phyloP scores from a whole-genome alignment of 805 yeast species.

The Wickerhamomyces bisporus region DNA sequence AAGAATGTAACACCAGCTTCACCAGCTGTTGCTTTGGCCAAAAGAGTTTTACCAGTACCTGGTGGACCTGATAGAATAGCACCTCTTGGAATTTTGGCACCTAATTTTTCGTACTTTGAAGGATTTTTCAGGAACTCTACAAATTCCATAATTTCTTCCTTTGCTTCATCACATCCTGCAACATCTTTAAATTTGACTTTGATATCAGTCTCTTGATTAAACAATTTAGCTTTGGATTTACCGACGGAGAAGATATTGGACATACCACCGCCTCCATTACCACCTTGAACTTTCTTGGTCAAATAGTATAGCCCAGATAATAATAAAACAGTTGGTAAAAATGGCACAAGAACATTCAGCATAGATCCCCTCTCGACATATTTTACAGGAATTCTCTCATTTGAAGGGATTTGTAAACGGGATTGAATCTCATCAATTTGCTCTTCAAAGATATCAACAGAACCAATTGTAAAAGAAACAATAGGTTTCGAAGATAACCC shows the following conservation, averaged over 20 bases:
- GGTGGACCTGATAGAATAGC: constrained; percentile 94
- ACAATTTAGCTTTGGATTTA: constrained; percentile 72
- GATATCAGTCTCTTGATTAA: constrained; percentile 79
- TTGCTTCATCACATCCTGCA: constrained; percentile 93
- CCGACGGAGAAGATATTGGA: constrained; percentile 75
- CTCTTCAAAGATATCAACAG: constrained; percentile 79
- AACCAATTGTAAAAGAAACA: constrained; percentile 80
- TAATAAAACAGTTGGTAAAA: constrained; percentile 75
- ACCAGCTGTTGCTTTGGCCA: constrained; percentile 95
- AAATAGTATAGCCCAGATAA: constrained; percentile 62
- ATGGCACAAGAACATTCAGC: constrained; percentile 57
- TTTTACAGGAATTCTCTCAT: constrained; percentile 71
- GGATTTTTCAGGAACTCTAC: constrained; percentile 87
- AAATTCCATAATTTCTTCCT: constrained; percentile 93
- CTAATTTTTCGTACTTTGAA: constrained; percentile 73
- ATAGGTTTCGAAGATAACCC: constrained; percentile 35
- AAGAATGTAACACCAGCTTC: constrained; percentile 93
- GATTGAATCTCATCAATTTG: constrained; percentile 73
- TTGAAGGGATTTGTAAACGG: constrained; percentile 57
- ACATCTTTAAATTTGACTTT: constrained; percentile 82
- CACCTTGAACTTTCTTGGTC: constrained; percentile 38
- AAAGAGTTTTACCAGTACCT: constrained; percentile 91
- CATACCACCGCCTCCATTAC: constrained; percentile 47
- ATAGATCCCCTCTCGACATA: constrained; percentile 67
- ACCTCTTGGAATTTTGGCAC: constrained; percentile 94